These are phyloP conservation scores for Candida lessepsii DNA, from an alignment of 805 yeast species.

Conservation along the genomic window DNA sequence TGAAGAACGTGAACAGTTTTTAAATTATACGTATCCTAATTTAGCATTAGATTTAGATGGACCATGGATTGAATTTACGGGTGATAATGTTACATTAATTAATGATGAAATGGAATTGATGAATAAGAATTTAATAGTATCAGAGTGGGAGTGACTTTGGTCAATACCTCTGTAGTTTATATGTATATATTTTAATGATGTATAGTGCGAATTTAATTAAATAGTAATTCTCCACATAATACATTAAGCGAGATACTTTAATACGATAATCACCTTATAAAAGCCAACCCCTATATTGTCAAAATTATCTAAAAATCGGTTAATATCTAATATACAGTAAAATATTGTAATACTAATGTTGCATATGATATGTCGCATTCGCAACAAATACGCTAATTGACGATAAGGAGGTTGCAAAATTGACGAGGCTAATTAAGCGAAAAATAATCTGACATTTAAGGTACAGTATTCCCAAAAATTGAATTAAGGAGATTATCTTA, in stretches of 20 bases:
- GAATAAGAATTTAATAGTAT: slow-evolving; percentile 26
- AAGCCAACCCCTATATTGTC: too few relatives aligned
- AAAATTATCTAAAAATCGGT: too few relatives aligned
- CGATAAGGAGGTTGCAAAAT: slow-evolving; percentile 4
- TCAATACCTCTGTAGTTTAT: too few relatives aligned
- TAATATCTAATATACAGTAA: too few relatives aligned
- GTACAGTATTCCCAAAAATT: slow-evolving; percentile 1
- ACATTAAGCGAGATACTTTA: too few relatives aligned
- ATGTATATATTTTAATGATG: too few relatives aligned
- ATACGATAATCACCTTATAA: too few relatives aligned
- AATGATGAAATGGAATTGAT: slow-evolving; percentile 18
- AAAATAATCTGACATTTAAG: slow-evolving; percentile 4
- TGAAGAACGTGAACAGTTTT: slow-evolving; percentile 53
- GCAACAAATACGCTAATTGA: slow-evolving; percentile 1
- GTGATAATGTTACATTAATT: slow-evolving; percentile 36
- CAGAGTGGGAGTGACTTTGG: slow-evolving; percentile 43
- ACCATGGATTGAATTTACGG: slow-evolving; percentile 57
- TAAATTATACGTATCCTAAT: slow-evolving; percentile 51
- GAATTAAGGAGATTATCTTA: too few relatives aligned
- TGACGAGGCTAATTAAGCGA: slow-evolving; percentile 4
- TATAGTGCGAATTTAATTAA: too few relatives aligned
- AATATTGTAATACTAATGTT: too few relatives aligned
- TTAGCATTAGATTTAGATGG: slow-evolving; percentile 49
- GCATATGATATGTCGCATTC: neutral
- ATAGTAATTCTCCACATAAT: too few relatives aligned